Conservation (phyloP, 257 asterid genomes). For the Forsythia suspensa region DNA sequence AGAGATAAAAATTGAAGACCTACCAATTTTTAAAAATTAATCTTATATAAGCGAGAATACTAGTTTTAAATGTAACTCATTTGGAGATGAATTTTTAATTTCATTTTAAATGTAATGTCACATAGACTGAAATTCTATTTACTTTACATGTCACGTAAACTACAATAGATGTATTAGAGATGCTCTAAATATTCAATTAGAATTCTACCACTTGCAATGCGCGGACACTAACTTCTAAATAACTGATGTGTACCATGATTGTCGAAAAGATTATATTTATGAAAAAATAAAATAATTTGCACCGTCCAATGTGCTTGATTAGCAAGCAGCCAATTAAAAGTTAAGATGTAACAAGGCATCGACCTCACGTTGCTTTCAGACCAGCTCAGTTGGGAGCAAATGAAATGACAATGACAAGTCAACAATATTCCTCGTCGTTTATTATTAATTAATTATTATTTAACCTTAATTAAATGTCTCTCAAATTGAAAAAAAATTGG, state of each 20-base stretch:
- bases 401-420: conserved; percentile 28
- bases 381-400: conserved; percentile 21
- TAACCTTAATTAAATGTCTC: conserved; percentile 35
- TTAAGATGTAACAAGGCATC: conserved; percentile 22
- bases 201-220: no score
- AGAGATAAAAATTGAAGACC: no score
- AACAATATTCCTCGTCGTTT: conserved; percentile 26
- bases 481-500: conserved; percentile 3
- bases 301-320: not conserved
- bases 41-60: no score
- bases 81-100: no score
- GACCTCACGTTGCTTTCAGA: conserved; percentile 27
- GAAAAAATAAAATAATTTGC: not conserved
- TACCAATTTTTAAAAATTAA: no score
- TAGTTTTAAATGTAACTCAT: no score
- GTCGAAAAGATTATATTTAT: not conserved
- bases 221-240: no score
- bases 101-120: no score
- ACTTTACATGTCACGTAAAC: no score
- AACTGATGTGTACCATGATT: not conserved
- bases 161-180: no score
- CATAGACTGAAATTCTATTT: no score
- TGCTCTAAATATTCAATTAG: no score
- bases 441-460: conserved; percentile 12
- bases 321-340: not conserved